Evolutionary conservation across 2,329 filamentous ascomycete species (phyloP), one percentile per base, ranked within the genome.

Genomic region (Alternaria metachromatica): DNA sequence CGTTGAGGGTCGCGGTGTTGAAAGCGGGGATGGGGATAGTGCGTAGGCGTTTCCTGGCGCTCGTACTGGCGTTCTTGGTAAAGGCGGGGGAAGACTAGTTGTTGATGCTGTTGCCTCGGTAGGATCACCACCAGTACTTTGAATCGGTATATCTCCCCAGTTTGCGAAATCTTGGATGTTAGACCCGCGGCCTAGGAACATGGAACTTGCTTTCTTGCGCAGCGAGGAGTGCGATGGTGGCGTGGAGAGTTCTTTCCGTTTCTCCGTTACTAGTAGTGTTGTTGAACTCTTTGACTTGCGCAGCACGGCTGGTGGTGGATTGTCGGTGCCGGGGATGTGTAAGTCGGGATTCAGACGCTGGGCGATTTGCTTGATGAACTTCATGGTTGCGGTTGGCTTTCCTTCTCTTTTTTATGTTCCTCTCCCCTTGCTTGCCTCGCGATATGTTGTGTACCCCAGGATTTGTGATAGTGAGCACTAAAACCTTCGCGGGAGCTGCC

Each of bases 331-430:
- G 20, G 60, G 60, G 18, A 62, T 62, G 15, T 54, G 37, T 20
- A 62, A 50, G 26, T 62, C 60, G 21, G 60, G 60, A 8, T 62
- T 62, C 15, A 62, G 6, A 25, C 56, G 48, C 49, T 59, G 60
- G 11, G 60, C 49, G 6, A 62, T 57, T 20, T 53, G 48, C 49
- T 62, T 62, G 41, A 59, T 62, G 55, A 62, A 62, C 49, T 54
- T 54, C 60, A 62, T 62, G 43, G 13, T 21, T 45, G 41, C 37
- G 37, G 11, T 20, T 30, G 33, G 3, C 13, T 13, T 23, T 28
- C 26, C 46, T 5, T 13, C 23, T 15, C 20, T 11, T 37, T 9
- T 15, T 41, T 41, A 51, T 53, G 15, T 2, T 10, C 20, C 26
- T 33, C 49, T 20, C 48, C 8, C 44, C 44, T 23, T 7, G 2